These are phyloP conservation scores for Priceomyces castillae DNA, from an alignment of 805 yeast species.

Conservation along the genomic window DNA sequence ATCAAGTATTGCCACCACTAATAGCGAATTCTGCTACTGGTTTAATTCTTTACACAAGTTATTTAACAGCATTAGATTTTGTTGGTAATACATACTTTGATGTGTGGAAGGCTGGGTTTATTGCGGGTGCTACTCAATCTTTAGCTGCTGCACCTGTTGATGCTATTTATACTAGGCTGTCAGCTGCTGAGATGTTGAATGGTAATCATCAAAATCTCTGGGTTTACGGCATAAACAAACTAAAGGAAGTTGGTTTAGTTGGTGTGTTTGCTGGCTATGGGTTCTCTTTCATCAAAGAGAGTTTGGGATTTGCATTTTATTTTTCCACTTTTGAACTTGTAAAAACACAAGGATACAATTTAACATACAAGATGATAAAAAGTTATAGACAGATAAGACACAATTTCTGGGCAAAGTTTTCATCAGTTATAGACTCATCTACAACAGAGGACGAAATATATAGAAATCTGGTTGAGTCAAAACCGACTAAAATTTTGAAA, in stretches of 20 bases:
- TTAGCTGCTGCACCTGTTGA: conserved; percentile 91
- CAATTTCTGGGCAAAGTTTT: conserved; percentile 11
- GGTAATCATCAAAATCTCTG: conserved; percentile 71
- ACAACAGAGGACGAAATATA: conserved; percentile 20
- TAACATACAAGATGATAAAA: conserved; percentile 45
- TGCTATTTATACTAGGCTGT: conserved; percentile 81
- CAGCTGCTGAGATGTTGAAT: conserved; percentile 67
- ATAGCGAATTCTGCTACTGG: conserved; percentile 90
- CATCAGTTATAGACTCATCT: conserved; percentile 7
- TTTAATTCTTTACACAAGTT: conserved; percentile 77
- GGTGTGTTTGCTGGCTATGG: conserved; percentile 91
- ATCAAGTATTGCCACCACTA: conserved; percentile 81
- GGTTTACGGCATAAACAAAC: conserved; percentile 67
- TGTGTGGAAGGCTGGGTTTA: conserved; percentile 73
- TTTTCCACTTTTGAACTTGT: conserved; percentile 78
- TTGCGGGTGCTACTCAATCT: conserved; percentile 88
- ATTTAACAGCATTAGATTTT: conserved; percentile 52
- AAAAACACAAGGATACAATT: conserved; percentile 62
- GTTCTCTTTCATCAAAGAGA: conserved; percentile 75
- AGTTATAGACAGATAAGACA: conserved; percentile 42
- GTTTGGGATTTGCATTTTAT: conserved; percentile 79
- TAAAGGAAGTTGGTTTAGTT: conserved; percentile 68
- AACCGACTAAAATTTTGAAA: conserved; percentile 51
- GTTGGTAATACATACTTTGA: conserved; percentile 38
- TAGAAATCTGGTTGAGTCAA: conserved; percentile 28